These are phyloP conservation scores for Mycena venus DNA, from an alignment of 768 basidiomycete species.

Conservation along the genomic window DNA sequence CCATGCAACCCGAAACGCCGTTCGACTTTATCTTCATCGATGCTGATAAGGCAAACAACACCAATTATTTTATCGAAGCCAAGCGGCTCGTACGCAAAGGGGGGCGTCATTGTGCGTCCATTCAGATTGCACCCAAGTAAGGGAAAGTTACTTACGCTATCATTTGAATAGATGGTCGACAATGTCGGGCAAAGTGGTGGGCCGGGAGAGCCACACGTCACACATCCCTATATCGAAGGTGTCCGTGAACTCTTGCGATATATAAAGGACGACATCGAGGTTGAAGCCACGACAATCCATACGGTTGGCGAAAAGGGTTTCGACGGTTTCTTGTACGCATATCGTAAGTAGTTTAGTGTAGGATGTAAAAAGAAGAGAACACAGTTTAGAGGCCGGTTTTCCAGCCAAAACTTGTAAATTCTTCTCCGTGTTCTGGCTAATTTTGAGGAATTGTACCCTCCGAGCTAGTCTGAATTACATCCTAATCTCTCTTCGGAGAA, in stretches of 20 bases:
- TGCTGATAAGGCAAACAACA: conserved; percentile 61
- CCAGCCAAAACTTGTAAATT: no score
- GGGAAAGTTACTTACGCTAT: no score
- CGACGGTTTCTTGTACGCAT: conserved; percentile 49
- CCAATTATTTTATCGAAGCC: conserved; percentile 57
- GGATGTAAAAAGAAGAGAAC: no score
- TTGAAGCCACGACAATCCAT: conserved; percentile 48
- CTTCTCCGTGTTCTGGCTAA: no score
- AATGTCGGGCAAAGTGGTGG: conserved; percentile 55
- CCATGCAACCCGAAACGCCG: conserved; percentile 61
- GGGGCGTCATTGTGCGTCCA: conserved; percentile 58
- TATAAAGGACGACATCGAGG: conserved; percentile 51
- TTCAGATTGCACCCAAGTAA: no score
- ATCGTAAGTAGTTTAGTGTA: conserved; percentile 23
- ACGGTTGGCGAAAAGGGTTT: conserved; percentile 50
- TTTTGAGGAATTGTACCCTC: no score
- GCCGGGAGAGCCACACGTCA: conserved; percentile 42
- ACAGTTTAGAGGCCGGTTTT: no score
- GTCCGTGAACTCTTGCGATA: conserved; percentile 49
- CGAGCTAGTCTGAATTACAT: no score
- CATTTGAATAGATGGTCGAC: conserved; percentile 59
- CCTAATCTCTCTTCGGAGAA: no score
- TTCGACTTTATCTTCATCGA: conserved; percentile 77
- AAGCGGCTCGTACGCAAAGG: conserved; percentile 58
- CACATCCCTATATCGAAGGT: conserved; percentile 41